Conservation (phyloP, 345 rosid genomes). For the Carallia brachiata region DNA sequence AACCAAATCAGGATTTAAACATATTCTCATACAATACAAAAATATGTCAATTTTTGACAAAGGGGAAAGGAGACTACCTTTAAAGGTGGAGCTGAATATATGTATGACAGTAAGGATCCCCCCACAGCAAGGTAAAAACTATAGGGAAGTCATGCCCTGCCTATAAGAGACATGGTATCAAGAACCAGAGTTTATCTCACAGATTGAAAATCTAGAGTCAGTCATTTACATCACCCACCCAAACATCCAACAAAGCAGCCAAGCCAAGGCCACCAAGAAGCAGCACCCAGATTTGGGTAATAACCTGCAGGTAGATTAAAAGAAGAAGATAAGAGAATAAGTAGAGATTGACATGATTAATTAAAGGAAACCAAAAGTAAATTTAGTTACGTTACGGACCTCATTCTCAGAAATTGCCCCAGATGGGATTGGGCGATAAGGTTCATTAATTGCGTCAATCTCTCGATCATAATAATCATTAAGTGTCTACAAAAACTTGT, state of each 20-base stretch:
- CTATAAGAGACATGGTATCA: conserved; percentile 44
- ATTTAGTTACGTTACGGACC: conserved; percentile 37
- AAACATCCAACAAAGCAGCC: conserved; percentile 77
- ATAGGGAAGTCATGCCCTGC: conserved; percentile 84
- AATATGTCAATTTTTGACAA: conserved; percentile 1
- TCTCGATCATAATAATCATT: conserved; percentile 98
- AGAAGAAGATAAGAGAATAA: conserved; percentile 2
- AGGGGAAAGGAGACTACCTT: conserved; percentile 52
- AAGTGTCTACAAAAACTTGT: conserved; percentile 54
- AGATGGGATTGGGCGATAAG: conserved; percentile 96
- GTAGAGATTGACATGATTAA: not conserved
- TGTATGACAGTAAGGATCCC: conserved; percentile 90
- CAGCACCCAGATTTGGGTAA: conserved; percentile 83
- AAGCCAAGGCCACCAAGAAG: conserved; percentile 84
- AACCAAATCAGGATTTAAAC: conserved; percentile 20
- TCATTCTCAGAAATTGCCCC: conserved; percentile 91
- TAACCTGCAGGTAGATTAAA: conserved; percentile 53
- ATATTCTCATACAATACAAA: conserved; percentile 13
- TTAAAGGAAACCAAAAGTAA: not conserved
- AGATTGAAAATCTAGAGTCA: conserved; percentile 8
- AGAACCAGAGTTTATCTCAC: conserved; percentile 1
- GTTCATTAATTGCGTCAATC: conserved; percentile 95
- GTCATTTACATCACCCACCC: conserved; percentile 57
- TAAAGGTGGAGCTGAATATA: conserved; percentile 97
- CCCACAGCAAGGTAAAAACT: conserved; percentile 86